Evolutionary conservation across 2,329 filamentous ascomycete species (phyloP).

Genomic region (Curvularia hawaiiensis): DNA sequence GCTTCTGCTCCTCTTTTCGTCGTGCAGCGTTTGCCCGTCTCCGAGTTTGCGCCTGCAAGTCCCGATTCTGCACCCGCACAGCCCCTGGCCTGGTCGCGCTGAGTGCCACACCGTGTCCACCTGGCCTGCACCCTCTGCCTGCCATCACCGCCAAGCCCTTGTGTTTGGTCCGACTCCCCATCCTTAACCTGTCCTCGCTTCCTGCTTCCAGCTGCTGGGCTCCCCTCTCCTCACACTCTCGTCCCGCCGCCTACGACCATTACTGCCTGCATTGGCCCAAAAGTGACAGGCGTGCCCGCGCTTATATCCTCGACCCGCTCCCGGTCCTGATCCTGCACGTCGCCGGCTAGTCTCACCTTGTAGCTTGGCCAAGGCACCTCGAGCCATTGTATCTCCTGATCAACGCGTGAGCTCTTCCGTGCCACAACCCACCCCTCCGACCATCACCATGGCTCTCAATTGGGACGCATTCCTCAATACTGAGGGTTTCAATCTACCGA

Average conservation of each 20-base stretch:
- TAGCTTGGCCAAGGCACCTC: conserved; percentile 32
- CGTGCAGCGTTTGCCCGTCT: conserved; percentile 9
- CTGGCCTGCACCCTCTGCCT: conserved; percentile 11
- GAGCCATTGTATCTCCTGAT: conserved; percentile 44
- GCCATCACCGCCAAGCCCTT: conserved; percentile 24
- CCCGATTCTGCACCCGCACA: conserved; percentile 15
- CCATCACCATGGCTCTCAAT: conserved; percentile 47
- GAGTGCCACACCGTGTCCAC: not conserved
- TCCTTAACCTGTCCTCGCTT: conserved; percentile 25
- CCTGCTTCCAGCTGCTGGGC: conserved; percentile 6
- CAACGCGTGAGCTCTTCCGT: conserved; percentile 43
- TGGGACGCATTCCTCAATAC: conserved; percentile 47
- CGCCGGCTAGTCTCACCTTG: conserved; percentile 29
- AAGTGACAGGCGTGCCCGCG: conserved; percentile 19
- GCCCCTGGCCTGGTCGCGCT: conserved; percentile 10
- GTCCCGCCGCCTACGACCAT: not conserved
- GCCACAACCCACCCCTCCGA: conserved; percentile 34
- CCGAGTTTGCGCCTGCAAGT: conserved; percentile 18
- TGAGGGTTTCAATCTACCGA: conserved; percentile 44
- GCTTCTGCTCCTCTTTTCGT: conserved; percentile 7
- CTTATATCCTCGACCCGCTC: conserved; percentile 36
- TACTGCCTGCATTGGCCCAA: conserved; percentile 9
- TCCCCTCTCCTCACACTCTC: conserved; percentile 5
- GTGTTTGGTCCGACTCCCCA: conserved; percentile 23
- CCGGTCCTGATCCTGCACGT: conserved; percentile 22